Evolutionary conservation across 768 basidiomycete genomes (phyloP), one percentile per base, ranked within the genome.

Genomic region (Boletus rubropictus): DNA sequence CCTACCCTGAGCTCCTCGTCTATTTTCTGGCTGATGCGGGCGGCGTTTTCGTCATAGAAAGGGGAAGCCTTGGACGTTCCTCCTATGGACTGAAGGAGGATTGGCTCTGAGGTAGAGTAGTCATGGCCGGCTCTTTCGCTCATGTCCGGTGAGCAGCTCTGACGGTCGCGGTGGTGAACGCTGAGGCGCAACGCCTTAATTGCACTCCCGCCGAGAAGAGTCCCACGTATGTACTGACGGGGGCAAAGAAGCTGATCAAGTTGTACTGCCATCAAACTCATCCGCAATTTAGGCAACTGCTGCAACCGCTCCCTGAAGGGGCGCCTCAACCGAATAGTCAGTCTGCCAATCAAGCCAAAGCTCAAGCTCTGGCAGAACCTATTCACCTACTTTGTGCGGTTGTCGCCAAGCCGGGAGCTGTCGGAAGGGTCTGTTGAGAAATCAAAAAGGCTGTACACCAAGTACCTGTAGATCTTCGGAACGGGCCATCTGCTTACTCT

Each of bases 1-100:
- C 57, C 20, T 34, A 79, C 80, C 66, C 67, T 77, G 58, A 81
- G 62, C 22, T 80, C 79, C 40, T 80, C 77, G 59, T 81, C 79
- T 55, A 81, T 81, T 58, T 65, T 61, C 51, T 71, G 72, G 60
- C 75, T 81, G 46, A 72, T 67, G 29, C 66, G 72, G 10, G 65
- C 60, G 7, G 78, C 76, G n/a, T 72, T 65, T 40, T 67, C 71
- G 18, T 76, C 71, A 24, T 77, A 66, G 47, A 42, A 66, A 49
- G 44, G 59, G 41, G 69, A 71, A 11, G 64, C 48, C 48, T 59
- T 64, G 17, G 61, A 57, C 0, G 57, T 60, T 3, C 57, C 63
- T 1, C 66, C 64, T 9, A 66, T 38, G 39, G 64, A 66, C 46
- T 66, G 66, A 7, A 68, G 52, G 2, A 61, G 51, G 37, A 62